Base-by-base conservation (phyloP, 2,329 filamentous ascomycete genomes). In the Claviceps paspali region DNA sequence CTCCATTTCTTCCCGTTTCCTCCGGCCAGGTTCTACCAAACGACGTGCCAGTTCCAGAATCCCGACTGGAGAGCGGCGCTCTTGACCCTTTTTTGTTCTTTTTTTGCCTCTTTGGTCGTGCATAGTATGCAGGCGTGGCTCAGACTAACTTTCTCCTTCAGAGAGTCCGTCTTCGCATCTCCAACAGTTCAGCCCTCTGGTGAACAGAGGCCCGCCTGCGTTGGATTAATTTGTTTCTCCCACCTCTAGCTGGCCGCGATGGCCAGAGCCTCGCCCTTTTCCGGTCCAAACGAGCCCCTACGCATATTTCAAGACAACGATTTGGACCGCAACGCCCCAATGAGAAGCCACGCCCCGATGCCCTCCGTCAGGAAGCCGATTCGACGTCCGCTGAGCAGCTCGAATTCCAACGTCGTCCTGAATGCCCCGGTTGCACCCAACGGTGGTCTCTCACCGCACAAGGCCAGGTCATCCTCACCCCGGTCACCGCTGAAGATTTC, bases 371-470 rank as follows among this genome's bases (percentile, higher is more conserved):
- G 61, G 35, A 70, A 64, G 42, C 61, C 63, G 19, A 54, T 61
- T 24, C 63, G 67, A 37, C 63, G 65, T 33, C 63, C 68, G 21
- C 56, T 72, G 9, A 59, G 62, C 46, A 62, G 51, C 45, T 59
- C 68, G 47, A 70, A 68, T 59, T 64, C 67, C 43, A 82, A 82
- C 57, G 68, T 79, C 48, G 61, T 78, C 39, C 68, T 88, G 48
- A 76, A 80, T 47, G 79, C 81, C 18, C 66, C 72, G 44, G 56
- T 64, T 47, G 55, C 66, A 41, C 57, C 65, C 41, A 55, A 63
- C 48, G 61, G 68, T 50, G 68, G 64, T 51, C 68, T 68, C 40
- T 92, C 83, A 38, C 84, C 82, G 9, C 71, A 70, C 50, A 92
- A 91, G 61, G 59, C 68, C 47, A 61, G 61, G 29, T 70, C 71